Base-by-base conservation (phyloP, 2,329 filamentous ascomycete species). In the Trichoderma endophyticum region DNA sequence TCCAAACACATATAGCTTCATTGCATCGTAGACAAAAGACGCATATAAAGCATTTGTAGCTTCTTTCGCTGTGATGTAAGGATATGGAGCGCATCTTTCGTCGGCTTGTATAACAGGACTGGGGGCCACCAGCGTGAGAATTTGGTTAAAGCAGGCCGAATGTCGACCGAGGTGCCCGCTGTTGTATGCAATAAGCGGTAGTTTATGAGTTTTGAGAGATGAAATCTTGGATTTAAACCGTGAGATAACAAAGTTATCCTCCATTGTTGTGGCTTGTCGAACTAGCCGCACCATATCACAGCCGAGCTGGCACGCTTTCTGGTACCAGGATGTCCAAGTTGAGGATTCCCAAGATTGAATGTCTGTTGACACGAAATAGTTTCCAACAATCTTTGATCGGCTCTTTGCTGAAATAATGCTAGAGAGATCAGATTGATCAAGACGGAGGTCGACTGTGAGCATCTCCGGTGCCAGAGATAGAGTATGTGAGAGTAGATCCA, bases 11-110 rank as follows among this genome's bases (percentile, higher is more conserved):
- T 69, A 69, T 5, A 69, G 66, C 4, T 61, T 69, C 66, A 69
- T 69, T 26, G 66, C 66, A 21, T 69, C 66, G 12, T 69, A 69
- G 3, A 69, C 34, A 24, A 69, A 69, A 34, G 66, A 69, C 9
- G 66, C 66, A 54, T 69, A 69, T 34, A 69, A 28, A 9, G 66
- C 66, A 9, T 51, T 69, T 34, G 66, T 69, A 61, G 66, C 66
- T 11, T 69, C 56, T 11, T 69, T 69, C 6, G 66, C 66, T 8
- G 66, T 69, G 21, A 69, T 61, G n/a, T 69, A 61, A 15, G 66
- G 56, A 6, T 34, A 69, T 12, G 56, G 56, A 51, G 39, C 36
- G 28, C 36, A 34, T 61, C 28, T 59, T 3, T 61, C 36, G 21
- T 61, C 26, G 39, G n/a, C 15, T 8, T 61, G 36, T 7, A 28